Evolutionary conservation across 495 filamentous ascomycete species (phyloP).

Genomic region (Neurospora tetraspora): DNA sequence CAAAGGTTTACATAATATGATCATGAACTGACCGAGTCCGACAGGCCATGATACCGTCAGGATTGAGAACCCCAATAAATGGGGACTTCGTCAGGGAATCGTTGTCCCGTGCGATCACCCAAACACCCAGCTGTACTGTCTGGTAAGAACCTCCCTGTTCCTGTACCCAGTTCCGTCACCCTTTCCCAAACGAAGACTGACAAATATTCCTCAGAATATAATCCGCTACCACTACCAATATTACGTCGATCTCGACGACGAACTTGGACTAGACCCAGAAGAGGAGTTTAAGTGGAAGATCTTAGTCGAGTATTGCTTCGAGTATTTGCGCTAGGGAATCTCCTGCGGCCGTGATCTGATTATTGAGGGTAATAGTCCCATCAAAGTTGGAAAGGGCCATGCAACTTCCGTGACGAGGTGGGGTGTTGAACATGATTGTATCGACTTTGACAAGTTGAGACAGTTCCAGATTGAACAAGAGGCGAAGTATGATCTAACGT

Average conservation of each 20-base stretch:
- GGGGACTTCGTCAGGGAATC: not conserved
- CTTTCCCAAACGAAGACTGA: not conserved
- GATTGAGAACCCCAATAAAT: slow-evolving; percentile 2
- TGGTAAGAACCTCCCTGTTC: not conserved
- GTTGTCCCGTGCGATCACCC: not conserved
- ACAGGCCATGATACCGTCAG: slow-evolving; percentile 1
- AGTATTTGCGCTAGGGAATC: not conserved
- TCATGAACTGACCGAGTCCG: not conserved
- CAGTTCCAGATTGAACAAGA: slow-evolving; percentile 11
- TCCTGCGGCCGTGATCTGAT: slow-evolving; percentile 1
- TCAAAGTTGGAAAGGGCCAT: slow-evolving; percentile 1
- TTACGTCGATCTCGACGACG: not conserved
- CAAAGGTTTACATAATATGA: not conserved
- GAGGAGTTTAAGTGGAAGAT: not conserved
- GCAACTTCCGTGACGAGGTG: not conserved
- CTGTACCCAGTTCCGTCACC: not conserved
- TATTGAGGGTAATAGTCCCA: not conserved
- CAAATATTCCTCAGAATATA: not conserved
- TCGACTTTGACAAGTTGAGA: not conserved
- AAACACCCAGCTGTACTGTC: not conserved
- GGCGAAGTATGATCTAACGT: not conserved
- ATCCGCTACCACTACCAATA: slow-evolving; percentile 2
- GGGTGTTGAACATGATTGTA: slow-evolving; percentile 5
- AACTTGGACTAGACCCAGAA: not conserved
- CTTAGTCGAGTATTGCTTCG: not conserved